Base-by-base conservation (phyloP, 208 protist genomes). In the Balamuthia mandrillaris region DNA sequence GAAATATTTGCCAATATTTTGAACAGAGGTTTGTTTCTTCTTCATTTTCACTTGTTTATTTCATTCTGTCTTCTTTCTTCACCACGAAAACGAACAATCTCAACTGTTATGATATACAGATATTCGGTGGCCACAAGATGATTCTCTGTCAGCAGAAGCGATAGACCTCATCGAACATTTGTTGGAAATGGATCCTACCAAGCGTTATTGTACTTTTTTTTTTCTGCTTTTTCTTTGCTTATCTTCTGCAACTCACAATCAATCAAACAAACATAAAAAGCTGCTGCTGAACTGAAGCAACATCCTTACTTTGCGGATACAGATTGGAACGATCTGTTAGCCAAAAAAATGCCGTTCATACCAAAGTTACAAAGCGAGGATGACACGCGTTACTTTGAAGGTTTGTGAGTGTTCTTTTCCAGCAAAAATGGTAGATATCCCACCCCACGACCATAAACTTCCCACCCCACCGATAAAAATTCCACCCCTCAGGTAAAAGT, bases 1-100 rank as follows among this genome's bases (percentile, higher is more conserved):
- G 27, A 61, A 2, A 91, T 96, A 0, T 96, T 96, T 58, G 45
- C 91, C 31, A 86, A 92, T 54, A 94, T 94, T 31, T 35, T 95
- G 5, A 60, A 88, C 39, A 37, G 75, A 31, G 65, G 65, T 74
- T 31, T 63, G 10, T 14, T 63, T 18, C 24, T 29, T 63, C 56
- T 29, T 24, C 56, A 31, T 21, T 29, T 63, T 18, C 14, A 54
- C 47, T 24, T 24, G 47, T 24, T 54, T 54, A 21, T 24, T 54
- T 54, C 47, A 54, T 63, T 63, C 56, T n/a, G n/a, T n/a, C n/a
- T n/a, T n/a, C n/a, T n/a, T n/a, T n/a, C n/a, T n/a, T n/a, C n/a
- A n/a, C n/a, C n/a, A n/a, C n/a, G n/a, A n/a, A n/a, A n/a, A n/a
- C n/a, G 31, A 7, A 6, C 10, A n/a, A 9, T 3, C n/a, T n/a